These are phyloP conservation scores for Colletotrichum spinosum DNA, from an alignment of 2,329 filamentous ascomycete species.

Conservation along the genomic window DNA sequence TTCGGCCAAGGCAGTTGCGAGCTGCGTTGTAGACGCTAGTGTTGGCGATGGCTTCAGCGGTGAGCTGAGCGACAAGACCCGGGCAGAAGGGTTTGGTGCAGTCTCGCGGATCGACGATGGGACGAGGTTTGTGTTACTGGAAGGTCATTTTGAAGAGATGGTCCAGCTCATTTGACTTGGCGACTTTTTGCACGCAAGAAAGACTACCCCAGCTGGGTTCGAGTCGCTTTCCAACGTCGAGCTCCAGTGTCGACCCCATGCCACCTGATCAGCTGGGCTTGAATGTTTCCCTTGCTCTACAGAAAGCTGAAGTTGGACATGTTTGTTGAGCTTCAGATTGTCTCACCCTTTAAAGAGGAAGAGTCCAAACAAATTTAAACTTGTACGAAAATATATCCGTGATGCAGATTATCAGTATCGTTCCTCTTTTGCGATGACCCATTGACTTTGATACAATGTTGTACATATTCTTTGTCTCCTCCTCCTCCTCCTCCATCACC, in stretches of 20 bases:
- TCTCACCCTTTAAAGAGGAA: too few species aligned
- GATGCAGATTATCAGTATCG: too few species aligned
- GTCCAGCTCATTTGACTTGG: not conserved
- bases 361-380: too few species aligned
- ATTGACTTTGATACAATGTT: conserved; percentile 10
- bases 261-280: too few species aligned
- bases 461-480: not conserved
- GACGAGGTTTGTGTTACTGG: not conserved
- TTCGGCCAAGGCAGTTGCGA: conserved; percentile 1
- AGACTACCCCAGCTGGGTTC: too few species aligned
- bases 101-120: conserved; percentile 9
- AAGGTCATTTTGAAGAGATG: not conserved
- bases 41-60: not conserved
- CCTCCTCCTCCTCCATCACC: not conserved
- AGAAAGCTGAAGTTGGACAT: too few species aligned
- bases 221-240: too few species aligned
- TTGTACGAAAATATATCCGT: too few species aligned
- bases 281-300: too few species aligned
- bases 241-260: too few species aligned
- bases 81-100: not conserved
- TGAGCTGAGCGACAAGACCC: not conserved
- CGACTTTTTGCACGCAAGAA: not conserved
- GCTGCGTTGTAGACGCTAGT: not conserved
- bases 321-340: too few species aligned
- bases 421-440: too few species aligned